Evolutionary conservation across 805 yeast genomes (phyloP).

Genomic region (Suhomyces sp.): DNA sequence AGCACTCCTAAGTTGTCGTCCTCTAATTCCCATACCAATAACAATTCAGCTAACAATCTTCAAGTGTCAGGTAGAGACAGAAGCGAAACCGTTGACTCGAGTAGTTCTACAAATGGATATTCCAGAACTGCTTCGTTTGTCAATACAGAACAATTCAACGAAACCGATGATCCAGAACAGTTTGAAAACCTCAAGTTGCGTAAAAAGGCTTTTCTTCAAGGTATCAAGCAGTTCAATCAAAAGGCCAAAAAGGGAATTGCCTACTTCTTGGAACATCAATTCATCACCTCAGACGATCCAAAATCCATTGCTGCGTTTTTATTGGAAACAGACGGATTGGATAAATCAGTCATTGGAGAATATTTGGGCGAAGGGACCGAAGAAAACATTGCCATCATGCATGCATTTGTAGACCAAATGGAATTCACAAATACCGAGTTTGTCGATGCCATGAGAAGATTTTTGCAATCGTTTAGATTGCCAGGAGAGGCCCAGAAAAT

Average conservation of each 20-base stretch:
- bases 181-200: constrained; percentile 82
- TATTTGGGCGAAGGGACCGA: constrained; percentile 87
- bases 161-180: constrained; percentile 71
- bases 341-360: constrained; percentile 84
- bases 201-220: constrained; percentile 77
- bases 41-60: constrained; percentile 5
- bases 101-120: constrained; percentile 19
- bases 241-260: constrained; percentile 81
- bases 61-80: constrained; percentile 16
- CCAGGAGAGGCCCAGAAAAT: constrained; percentile 99
- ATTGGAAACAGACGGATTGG: constrained; percentile 68
- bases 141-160: constrained; percentile 22
- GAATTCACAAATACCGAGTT: constrained; percentile 68
- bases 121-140: constrained; percentile 32
- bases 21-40: constrained; percentile 1
- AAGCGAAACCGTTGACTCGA: constrained; percentile 30
- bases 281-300: constrained; percentile 62
- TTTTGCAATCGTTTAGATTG: constrained; percentile 83
- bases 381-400: constrained; percentile 78
- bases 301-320: constrained; percentile 71
- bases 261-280: constrained; percentile 57
- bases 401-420: constrained; percentile 86
- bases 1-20: not conserved
- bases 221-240: constrained; percentile 74
- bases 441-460: constrained; percentile 80